Evolutionary conservation across 2,329 filamentous ascomycete species (phyloP).

Genomic region (Biscogniauxia sp.): DNA sequence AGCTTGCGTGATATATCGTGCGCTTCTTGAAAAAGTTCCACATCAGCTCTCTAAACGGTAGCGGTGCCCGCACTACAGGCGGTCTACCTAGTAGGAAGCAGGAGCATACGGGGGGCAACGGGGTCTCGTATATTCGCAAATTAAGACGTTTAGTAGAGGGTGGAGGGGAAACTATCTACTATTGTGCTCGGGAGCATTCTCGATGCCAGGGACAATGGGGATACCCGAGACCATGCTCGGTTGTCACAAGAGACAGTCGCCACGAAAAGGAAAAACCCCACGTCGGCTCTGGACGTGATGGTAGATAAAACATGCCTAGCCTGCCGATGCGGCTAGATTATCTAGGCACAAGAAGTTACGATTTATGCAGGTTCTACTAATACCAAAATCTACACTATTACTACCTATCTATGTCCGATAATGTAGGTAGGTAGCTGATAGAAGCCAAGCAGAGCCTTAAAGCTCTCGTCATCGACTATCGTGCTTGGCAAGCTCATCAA

Average conservation of each 20-base stretch:
- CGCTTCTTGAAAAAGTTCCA: slow-evolving; percentile 18
- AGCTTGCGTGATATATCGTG: slow-evolving; percentile 28
- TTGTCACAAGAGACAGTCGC: not conserved
- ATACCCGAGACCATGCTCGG: not conserved
- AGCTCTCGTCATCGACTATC: not conserved
- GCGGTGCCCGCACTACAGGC: not conserved
- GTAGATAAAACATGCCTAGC: not conserved
- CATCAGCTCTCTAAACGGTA: not conserved
- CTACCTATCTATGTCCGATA: not conserved
- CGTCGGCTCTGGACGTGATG: not conserved
- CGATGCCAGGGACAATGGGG: not conserved
- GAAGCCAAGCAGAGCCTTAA: not conserved
- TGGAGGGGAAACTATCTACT: not conserved
- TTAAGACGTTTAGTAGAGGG: not conserved
- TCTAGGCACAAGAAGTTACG: not conserved
- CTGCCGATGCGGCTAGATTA: not conserved
- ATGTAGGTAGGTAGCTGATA: not conserved
- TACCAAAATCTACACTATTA: no score
- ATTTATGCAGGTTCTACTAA: not conserved
- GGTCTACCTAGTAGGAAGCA: no score
- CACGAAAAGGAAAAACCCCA: not conserved
- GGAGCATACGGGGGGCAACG: not conserved
- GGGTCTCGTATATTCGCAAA: not conserved
- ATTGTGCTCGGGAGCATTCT: not conserved
- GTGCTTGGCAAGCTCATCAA: not conserved